These are phyloP conservation scores for Termitomyces sp. DNA, from an alignment of 768 basidiomycete species.

Conservation along the genomic window DNA sequence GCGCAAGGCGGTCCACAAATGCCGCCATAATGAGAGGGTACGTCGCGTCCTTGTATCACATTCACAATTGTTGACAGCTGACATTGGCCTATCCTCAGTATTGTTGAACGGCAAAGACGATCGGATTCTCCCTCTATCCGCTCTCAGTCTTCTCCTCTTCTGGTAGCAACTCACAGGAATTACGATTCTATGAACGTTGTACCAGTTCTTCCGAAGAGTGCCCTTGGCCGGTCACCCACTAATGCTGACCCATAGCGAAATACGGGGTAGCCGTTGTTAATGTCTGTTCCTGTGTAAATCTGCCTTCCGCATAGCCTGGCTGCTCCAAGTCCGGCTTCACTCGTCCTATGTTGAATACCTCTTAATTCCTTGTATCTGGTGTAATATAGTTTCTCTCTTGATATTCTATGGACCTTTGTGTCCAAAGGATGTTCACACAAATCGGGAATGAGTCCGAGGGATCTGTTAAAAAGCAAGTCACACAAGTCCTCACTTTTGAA, in stretches of 20 bases:
- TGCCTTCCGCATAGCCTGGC: background rate
- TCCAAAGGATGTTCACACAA: background rate
- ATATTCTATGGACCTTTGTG: no score
- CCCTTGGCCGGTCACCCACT: background rate
- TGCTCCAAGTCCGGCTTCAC: background rate
- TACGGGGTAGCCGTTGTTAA: background rate
- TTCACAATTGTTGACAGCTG: background rate
- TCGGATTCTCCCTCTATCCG: slow-evolving; percentile 19
- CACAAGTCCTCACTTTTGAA: no score
- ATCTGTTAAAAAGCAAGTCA: no score
- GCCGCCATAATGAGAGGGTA: slow-evolving; percentile 78
- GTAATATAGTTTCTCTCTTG: background rate
- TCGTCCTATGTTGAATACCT: background rate
- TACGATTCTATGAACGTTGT: background rate
- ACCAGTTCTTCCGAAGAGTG: background rate
- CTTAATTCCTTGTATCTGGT: background rate
- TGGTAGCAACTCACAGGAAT: slow-evolving; percentile 11
- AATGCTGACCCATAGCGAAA: background rate
- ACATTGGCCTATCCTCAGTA: slow-evolving; percentile 24
- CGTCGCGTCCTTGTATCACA: slow-evolving; percentile 20
- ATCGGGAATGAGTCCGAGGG: background rate
- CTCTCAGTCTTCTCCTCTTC: slow-evolving; percentile 30
- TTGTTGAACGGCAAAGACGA: slow-evolving; percentile 48
- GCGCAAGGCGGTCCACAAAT: slow-evolving; percentile 66
- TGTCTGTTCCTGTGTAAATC: background rate